Conservation (phyloP, 306 rosid genomes). For the Trichosanthes truncata region DNA sequence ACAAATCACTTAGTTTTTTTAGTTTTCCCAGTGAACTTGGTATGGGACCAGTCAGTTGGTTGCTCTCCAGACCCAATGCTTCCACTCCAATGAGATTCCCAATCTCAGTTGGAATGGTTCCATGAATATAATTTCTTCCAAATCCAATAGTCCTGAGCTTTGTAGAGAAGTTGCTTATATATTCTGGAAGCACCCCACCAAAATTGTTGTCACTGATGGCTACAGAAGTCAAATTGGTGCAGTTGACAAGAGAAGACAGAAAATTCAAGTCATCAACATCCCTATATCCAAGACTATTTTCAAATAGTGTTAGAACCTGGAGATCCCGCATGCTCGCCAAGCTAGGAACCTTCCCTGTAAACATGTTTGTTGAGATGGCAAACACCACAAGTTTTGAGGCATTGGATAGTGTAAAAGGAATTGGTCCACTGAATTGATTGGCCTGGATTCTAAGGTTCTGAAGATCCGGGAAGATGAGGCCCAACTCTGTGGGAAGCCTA, state of each 20-base stretch:
- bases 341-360: conserved; percentile 20
- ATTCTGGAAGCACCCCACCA: conserved; percentile 15
- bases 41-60: conserved; percentile 14
- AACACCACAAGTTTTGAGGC: conserved; percentile 2
- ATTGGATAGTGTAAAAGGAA: conserved; percentile 18
- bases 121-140: conserved; percentile 10
- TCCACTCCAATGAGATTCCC: conserved; percentile 15
- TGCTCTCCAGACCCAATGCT: background rate
- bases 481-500: conserved; percentile 16
- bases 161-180: conserved; percentile 18
- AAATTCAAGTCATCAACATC: conserved; percentile 16
- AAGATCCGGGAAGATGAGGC: conserved; percentile 15
- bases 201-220: conserved; percentile 10
- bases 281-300: conserved; percentile 13
- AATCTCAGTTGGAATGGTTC: conserved; percentile 17
- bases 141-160: background rate
- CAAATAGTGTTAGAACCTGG: background rate
- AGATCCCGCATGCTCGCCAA: background rate
- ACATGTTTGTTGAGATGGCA: background rate
- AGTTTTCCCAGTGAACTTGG: conserved; percentile 15
- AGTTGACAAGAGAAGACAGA: conserved; percentile 14
- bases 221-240: background rate
- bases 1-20: background rate
- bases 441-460: background rate
- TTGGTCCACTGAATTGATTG: conserved; percentile 15